These are phyloP conservation scores for Boletus mariae DNA, from an alignment of 1,284 basidiomycete species.

Conservation along the genomic window DNA sequence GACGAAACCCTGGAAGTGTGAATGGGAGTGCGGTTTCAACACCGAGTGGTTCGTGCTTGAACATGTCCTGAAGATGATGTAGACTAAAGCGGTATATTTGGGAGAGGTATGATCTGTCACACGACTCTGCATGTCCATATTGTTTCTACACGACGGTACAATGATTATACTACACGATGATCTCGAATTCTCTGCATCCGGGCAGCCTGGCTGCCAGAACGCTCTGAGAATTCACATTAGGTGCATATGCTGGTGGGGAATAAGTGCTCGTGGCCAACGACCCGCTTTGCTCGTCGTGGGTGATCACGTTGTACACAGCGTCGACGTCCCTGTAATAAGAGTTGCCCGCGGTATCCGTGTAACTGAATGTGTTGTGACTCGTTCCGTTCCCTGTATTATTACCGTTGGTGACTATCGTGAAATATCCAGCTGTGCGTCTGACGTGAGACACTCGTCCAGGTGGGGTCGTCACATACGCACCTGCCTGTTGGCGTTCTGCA, in stretches of 20 bases:
- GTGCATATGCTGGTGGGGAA: not conserved
- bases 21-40: slow-evolving; percentile 34
- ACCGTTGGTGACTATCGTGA: slow-evolving; percentile 36
- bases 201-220: slow-evolving; percentile 41
- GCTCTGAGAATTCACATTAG: not conserved
- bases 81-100: not conserved
- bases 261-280: slow-evolving; percentile 38
- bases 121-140: slow-evolving; percentile 12
- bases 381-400: slow-evolving; percentile 54
- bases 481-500: slow-evolving; percentile 52
- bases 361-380: slow-evolving; percentile 63
- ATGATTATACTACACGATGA: slow-evolving; percentile 5
- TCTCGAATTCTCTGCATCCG: slow-evolving; percentile 29
- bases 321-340: slow-evolving; percentile 61
- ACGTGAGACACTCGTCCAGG: not conserved
- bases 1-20: not conserved
- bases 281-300: slow-evolving; percentile 56
- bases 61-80: slow-evolving; percentile 31
- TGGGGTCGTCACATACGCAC: slow-evolving; percentile 33
- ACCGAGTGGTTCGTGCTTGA: slow-evolving; percentile 40
- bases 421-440: slow-evolving; percentile 47
- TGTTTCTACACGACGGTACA: not conserved
- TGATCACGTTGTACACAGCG: slow-evolving; percentile 58
- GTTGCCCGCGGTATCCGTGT: slow-evolving; percentile 56
- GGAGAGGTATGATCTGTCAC: not conserved